These are phyloP conservation scores for Rasamsonia emersonii DNA, from an alignment of 2,329 filamentous ascomycete genomes.

Conservation along the genomic window DNA sequence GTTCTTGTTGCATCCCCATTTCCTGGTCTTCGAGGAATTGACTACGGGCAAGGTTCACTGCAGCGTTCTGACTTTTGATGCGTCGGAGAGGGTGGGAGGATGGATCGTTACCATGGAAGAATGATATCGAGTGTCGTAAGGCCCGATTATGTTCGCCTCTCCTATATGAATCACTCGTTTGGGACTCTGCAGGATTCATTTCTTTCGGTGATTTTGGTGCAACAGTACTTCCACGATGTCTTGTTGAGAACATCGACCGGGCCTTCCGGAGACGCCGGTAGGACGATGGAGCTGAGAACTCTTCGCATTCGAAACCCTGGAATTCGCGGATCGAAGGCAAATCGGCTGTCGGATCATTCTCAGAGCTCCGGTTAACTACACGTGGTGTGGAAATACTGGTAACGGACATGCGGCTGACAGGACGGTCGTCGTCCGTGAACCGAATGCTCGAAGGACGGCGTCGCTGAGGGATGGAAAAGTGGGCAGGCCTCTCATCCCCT, in stretches of 20 bases:
- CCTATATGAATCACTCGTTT: slow-evolving; percentile 3
- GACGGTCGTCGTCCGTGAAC: slow-evolving; percentile 9
- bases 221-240: slow-evolving; percentile 20
- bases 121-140: slow-evolving; percentile 35
- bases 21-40: slow-evolving; percentile 26
- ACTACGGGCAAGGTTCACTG: slow-evolving; percentile 34
- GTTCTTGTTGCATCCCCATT: slow-evolving; percentile 11
- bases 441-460: slow-evolving; percentile 13
- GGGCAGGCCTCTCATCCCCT: slow-evolving; percentile 13
- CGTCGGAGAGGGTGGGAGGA: slow-evolving; percentile 13
- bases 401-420: slow-evolving; percentile 2
- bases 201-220: slow-evolving; percentile 11
- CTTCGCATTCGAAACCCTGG: slow-evolving; percentile 24
- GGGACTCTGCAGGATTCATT: slow-evolving; percentile 6
- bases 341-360: slow-evolving; percentile 11
- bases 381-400: neutral
- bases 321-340: slow-evolving; percentile 24
- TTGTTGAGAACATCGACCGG: slow-evolving; percentile 40
- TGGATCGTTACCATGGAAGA: slow-evolving; percentile 25
- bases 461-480: slow-evolving; percentile 17
- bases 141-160: slow-evolving; percentile 14
- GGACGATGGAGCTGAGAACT: slow-evolving; percentile 36
- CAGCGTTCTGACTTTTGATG: slow-evolving; percentile 27
- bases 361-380: neutral
- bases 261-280: slow-evolving; percentile 39